phyloP scores from a whole-genome alignment of 768 basidiomycete species.

The Amanita fuliginea region DNA sequence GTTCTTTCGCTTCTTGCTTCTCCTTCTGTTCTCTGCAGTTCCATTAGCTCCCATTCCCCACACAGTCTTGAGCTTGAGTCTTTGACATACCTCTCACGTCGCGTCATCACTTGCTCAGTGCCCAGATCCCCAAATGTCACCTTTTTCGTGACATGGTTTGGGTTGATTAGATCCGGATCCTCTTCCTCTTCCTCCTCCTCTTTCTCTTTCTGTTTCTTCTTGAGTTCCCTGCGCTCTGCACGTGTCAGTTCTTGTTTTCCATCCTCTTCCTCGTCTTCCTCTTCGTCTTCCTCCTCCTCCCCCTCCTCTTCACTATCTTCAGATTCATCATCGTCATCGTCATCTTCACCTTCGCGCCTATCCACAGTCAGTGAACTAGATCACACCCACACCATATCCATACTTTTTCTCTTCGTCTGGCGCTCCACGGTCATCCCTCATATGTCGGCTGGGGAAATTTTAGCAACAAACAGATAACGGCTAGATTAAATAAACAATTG shows the following conservation, averaged over 20 bases:
- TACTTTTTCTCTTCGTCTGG: constrained; percentile 20
- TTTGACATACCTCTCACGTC: constrained; percentile 48
- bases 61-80: background rate
- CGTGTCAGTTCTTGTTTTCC: constrained; percentile 52
- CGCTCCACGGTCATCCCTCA: constrained; percentile 47
- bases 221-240: constrained; percentile 64
- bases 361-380: constrained; percentile 7
- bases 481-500: constrained; percentile 16
- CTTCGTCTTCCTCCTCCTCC: constrained; percentile 31
- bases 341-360: background rate
- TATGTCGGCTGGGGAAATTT: constrained; percentile 39
- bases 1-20: constrained; percentile 80
- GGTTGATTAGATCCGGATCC: constrained; percentile 67
- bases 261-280: constrained; percentile 26
- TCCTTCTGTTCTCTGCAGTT: constrained; percentile 77
- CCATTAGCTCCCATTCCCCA: constrained; percentile 3
- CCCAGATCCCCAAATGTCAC: constrained; percentile 68
- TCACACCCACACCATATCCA: background rate
- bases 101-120: constrained; percentile 46
- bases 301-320: constrained; percentile 29
- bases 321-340: constrained; percentile 18
- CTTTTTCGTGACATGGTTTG: constrained; percentile 67
- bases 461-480: constrained; percentile 7
- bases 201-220: constrained; percentile 63
- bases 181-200: constrained; percentile 37